Conservation (phyloP, 768 basidiomycete species). For the Calocera viscosa region DNA sequence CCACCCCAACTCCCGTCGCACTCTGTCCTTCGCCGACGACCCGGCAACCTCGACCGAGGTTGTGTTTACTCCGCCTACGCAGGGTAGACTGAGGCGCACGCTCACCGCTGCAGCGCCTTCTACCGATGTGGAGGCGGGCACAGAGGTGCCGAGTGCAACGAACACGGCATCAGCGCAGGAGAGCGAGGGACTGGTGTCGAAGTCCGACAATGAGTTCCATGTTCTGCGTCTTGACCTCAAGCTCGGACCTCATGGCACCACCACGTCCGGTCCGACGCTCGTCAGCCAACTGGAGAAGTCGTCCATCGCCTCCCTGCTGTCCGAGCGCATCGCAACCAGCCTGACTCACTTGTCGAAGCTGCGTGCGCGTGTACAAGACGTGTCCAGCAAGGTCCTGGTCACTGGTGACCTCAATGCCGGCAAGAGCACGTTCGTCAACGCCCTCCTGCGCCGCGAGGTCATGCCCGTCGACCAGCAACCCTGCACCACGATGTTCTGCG, state of each 20-base stretch:
- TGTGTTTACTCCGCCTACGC: slow-evolving; percentile 38
- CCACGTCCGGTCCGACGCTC: slow-evolving; percentile 51
- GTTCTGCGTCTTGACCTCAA: slow-evolving; percentile 88
- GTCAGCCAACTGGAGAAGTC: slow-evolving; percentile 86
- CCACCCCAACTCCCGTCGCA: slow-evolving; percentile 41
- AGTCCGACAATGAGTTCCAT: slow-evolving; percentile 50
- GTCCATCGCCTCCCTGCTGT: slow-evolving; percentile 83
- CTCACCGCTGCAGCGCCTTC: slow-evolving; percentile 34
- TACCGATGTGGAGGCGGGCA: slow-evolving; percentile 37
- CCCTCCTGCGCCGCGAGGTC: slow-evolving; percentile 74
- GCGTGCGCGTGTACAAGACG: slow-evolving; percentile 75
- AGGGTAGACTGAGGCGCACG: slow-evolving; percentile 39
- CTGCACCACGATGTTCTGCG: slow-evolving; percentile 92
- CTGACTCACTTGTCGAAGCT: slow-evolving; percentile 73
- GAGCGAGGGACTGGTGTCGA: slow-evolving; percentile 21
- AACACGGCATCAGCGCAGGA: slow-evolving; percentile 18
- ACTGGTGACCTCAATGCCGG: slow-evolving; percentile 98
- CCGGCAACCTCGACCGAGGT: slow-evolving; percentile 56
- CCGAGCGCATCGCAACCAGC: slow-evolving; percentile 65
- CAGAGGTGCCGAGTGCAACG: slow-evolving; percentile 31
- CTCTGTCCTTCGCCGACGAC: slow-evolving; percentile 77
- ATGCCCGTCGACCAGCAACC: slow-evolving; percentile 99
- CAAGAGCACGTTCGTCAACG: slow-evolving; percentile 97
- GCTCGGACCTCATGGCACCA: slow-evolving; percentile 60
- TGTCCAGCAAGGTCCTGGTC: slow-evolving; percentile 88